Percentiles rank a stretch among this genome's conserved stretches.
Evolutionary conservation across 371 early-diverging fungal species (phyloP).

Genomic region (Mortierella sp.): DNA sequence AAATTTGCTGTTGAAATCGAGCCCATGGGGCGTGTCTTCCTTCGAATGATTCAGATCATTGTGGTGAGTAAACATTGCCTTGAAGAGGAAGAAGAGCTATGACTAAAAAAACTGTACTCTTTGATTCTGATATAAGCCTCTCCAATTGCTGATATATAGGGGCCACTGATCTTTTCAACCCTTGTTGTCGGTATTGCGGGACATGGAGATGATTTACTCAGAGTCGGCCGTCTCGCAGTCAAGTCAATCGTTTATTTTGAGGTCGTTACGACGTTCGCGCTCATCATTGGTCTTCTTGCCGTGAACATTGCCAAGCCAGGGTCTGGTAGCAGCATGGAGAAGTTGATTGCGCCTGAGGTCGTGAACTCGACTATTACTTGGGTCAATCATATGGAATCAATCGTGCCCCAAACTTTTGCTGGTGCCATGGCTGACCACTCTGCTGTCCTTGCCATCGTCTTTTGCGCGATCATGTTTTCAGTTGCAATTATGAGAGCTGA

Average conservation of each 20-base stretch:
- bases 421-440: slow-evolving; percentile 63
- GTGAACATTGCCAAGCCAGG: slow-evolving; percentile 81
- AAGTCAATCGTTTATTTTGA: slow-evolving; percentile 79
- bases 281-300: slow-evolving; percentile 77
- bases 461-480: slow-evolving; percentile 79
- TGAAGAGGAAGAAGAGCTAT: neutral
- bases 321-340: slow-evolving; percentile 51
- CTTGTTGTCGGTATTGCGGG: slow-evolving; percentile 82
- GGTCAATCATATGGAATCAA: slow-evolving; percentile 61
- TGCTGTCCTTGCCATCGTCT: slow-evolving; percentile 76
- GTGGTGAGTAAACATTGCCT: slow-evolving; percentile 58
- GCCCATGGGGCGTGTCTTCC: slow-evolving; percentile 68
- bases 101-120: neutral
- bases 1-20: slow-evolving; percentile 60
- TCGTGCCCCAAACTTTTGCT: slow-evolving; percentile 72
- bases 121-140: no score
- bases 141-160: slow-evolving; percentile 8
- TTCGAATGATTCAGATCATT: slow-evolving; percentile 79
- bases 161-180: slow-evolving; percentile 80
- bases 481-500: slow-evolving; percentile 72
- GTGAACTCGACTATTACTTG: slow-evolving; percentile 64
- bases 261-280: slow-evolving; percentile 76
- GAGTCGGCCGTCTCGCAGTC: slow-evolving; percentile 75
- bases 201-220: slow-evolving; percentile 78
- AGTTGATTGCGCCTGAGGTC: slow-evolving; percentile 49